Percentiles rank a stretch among this genome's conserved stretches.
Conservation (phyloP, 805 yeast genomes). For the Candida khao-thaluensis region DNA sequence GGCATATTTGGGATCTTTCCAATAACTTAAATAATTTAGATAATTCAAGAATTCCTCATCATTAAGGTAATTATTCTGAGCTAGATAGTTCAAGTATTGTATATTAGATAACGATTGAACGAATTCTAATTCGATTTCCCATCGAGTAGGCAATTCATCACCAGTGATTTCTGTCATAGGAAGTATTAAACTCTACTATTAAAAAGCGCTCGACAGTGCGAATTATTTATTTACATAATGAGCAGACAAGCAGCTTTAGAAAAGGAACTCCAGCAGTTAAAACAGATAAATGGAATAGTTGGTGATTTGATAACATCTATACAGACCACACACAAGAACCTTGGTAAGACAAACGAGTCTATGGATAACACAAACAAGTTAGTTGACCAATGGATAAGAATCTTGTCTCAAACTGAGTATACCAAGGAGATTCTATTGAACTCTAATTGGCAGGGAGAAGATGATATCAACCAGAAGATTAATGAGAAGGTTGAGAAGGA, state of each 20-base stretch:
- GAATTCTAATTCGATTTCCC: conserved; percentile 91
- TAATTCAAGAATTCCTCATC: conserved; percentile 73
- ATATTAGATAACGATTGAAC: conserved; percentile 90
- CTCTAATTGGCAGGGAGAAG: conserved; percentile 39
- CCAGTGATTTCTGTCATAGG: conserved; percentile 13
- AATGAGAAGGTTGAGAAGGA: conserved; percentile 21
- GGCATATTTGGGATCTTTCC: conserved; percentile 73
- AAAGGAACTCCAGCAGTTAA: conserved; percentile 32
- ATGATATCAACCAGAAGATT: conserved; percentile 17
- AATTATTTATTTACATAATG: conserved; percentile 7
- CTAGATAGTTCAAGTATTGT: conserved; percentile 80
- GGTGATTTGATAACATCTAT: conserved; percentile 30
- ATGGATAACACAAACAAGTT: conserved; percentile 49
- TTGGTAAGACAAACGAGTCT: conserved; percentile 37
- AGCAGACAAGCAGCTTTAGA: conserved; percentile 18
- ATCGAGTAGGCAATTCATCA: conserved; percentile 61
- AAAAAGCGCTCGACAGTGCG: not conserved
- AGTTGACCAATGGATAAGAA: conserved; percentile 59
- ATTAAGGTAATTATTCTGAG: conserved; percentile 76
- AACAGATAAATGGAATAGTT: conserved; percentile 31
- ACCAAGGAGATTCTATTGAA: conserved; percentile 48
- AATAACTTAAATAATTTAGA: conserved; percentile 77
- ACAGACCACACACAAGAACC: conserved; percentile 24
- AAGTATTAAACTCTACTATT: too few species aligned
- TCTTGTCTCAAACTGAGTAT: conserved; percentile 60